Evolutionary conservation across 2,329 filamentous ascomycete genomes (phyloP), one percentile per base, ranked within the genome.

Genomic region (Zymoseptoria passerinii): DNA sequence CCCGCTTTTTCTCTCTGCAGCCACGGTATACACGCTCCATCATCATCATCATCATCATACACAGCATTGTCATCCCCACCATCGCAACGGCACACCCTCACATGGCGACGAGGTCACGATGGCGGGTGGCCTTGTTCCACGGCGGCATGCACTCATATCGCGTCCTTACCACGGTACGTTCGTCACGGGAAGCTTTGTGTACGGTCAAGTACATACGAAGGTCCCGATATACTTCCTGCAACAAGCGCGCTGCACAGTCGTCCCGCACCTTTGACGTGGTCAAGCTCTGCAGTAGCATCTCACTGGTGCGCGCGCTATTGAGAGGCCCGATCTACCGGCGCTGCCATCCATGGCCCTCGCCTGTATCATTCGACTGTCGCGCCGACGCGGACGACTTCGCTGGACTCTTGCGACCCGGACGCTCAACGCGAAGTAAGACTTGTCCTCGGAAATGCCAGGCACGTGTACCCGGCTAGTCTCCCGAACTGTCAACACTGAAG

Each of bases 261-360:
- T 44, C 13, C 35, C 35, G 35, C 35, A 44, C 35, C 58, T 59
- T 67, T 61, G 63, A 66, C 64, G 58, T 64, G 67, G 61, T 61
- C 60, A 52, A 58, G 53, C 55, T 59, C 52, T 65, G 66, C 64
- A 67, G 67, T 64, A 66, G 66, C 35, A 44, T 44, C 35, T 44
- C 35, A 4, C 35, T 44, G 35, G 35, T 44, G 35, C 35, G 13
- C 35, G 35, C 35, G 35, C 35, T 44, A 44, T 44, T 6, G 35
- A 44, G 35, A 16, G 5, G 35, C 35, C 35, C 35, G 35, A 44
- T 16, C 35, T 44, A n/a, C 35, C 35, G 35, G 35, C 35, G 35
- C 13, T 44, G 35, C 16, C 35, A 44, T 44, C 23, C 23, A 23
- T 23, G 23, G 4, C 4, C 23, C 23, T 23, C 23, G 23, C 23